phyloP scores from a whole-genome alignment of 1,284 basidiomycete species.

The Apiotrichum siamense region DNA sequence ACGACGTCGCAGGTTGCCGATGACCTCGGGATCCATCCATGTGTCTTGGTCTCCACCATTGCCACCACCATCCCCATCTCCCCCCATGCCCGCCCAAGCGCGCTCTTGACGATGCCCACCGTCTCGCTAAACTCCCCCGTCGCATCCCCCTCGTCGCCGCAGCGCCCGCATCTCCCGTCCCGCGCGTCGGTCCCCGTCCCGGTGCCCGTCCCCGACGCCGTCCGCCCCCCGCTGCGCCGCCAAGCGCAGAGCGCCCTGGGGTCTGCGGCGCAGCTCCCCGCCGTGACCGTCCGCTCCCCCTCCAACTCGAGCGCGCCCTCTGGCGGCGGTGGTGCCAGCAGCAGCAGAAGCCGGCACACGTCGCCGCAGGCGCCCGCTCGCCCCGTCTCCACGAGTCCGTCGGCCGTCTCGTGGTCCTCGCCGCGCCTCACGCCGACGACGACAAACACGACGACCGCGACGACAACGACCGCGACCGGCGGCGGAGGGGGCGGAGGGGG shows the following conservation, averaged over 20 bases:
- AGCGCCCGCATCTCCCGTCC: neutral
- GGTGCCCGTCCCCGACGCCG: no score
- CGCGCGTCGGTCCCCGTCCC: no score
- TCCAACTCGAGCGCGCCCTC: no score
- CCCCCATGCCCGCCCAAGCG: neutral
- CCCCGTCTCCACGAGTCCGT: no score
- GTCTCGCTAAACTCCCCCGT: neutral
- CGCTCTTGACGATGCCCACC: neutral
- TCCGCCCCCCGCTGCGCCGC: slow-evolving; percentile 8
- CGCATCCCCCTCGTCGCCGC: neutral
- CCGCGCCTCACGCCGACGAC: no score
- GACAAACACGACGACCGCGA: neutral
- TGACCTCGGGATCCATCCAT: neutral
- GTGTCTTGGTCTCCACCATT: no score
- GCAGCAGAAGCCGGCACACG: no score
- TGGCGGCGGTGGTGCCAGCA: no score
- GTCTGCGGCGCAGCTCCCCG: neutral
- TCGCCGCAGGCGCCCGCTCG: no score
- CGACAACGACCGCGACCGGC: neutral
- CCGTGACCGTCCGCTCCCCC: neutral
- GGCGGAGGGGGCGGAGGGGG: neutral
- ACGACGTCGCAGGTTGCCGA: no score
- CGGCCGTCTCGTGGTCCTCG: no score
- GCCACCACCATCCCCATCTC: neutral
- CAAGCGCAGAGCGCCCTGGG: slow-evolving; percentile 34